phyloP scores from a whole-genome alignment of 768 basidiomycete species.

The Hypholoma fasciculare region DNA sequence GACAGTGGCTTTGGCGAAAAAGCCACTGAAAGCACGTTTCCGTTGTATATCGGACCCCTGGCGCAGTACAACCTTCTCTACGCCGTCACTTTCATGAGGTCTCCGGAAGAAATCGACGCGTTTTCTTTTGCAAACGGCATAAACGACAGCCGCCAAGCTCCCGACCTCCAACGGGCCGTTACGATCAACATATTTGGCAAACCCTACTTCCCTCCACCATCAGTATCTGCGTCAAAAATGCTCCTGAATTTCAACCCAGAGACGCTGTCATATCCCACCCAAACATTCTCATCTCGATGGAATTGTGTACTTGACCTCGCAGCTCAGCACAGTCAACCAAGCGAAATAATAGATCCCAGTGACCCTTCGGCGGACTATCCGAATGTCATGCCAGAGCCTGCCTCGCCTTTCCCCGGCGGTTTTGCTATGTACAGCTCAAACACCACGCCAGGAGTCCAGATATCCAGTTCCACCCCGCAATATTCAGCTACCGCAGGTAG shows the following conservation, averaged over 20 bases:
- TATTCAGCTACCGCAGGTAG: conserved; percentile 51
- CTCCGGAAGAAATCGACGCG: conserved; percentile 57
- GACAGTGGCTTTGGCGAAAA: conserved; percentile 50
- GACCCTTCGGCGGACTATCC: conserved; percentile 32
- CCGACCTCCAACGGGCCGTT: conserved; percentile 72
- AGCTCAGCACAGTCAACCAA: conserved; percentile 31
- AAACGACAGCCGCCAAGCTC: conserved; percentile 19
- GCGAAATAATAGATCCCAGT: conserved; percentile 29
- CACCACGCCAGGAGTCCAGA: conserved; percentile 16
- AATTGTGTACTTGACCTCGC: conserved; percentile 86
- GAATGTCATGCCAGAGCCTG: conserved; percentile 67
- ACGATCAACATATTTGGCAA: conserved; percentile 78
- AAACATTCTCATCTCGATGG: conserved; percentile 83
- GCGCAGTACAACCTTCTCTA: conserved; percentile 92
- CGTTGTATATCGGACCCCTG: conserved; percentile 63
- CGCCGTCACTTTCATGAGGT: conserved; percentile 77
- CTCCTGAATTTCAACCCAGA: conserved; percentile 17
- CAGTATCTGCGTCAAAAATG: conserved; percentile 18
- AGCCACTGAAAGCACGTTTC: conserved; percentile 55
- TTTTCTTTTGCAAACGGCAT: conserved; percentile 33
- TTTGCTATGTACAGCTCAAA: conserved; percentile 20
- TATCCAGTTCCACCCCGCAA: conserved; percentile 25
- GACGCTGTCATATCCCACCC: conserved; percentile 57
- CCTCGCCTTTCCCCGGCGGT: conserved; percentile 72
- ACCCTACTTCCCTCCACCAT: conserved; percentile 48